Evolutionary conservation across 306 rosid genomes (phyloP), one percentile per base, ranked within the genome.

Genomic region (Mucuna pruriens): DNA sequence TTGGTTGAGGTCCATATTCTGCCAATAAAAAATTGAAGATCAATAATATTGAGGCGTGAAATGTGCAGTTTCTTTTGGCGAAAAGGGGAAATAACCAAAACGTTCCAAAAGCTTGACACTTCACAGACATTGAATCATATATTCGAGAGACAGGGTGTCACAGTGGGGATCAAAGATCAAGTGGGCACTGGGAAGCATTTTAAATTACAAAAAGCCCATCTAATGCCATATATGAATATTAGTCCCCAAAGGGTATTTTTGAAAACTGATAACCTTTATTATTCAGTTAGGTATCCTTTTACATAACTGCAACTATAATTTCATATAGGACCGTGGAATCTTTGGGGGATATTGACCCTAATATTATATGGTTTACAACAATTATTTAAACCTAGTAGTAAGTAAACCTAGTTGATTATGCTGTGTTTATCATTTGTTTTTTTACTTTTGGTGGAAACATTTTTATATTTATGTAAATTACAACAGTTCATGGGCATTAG

Each of bases 81-180:
- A 55, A 89, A 86, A 86, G 88, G 84, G 76, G 62, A 84, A 77
- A 87, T 89, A 84, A 55, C 84, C 83, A 80, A 79, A 84, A 44
- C 39, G 29, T 72, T 49, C 76, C 38, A 67, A 74, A 74, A 64
- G 54, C 12, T 73, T 17, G 74, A 85, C 79, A 74, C 89, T 79
- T 29, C 7, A 60, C 46, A 45, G 31, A 67, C 72, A 65, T 49
- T 42, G 65, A 78, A 69, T 79, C 80, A 75, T 52, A 72, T 9
- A 71, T 72, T 60, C 25, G 62, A 77, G 62, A 77, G 81, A 80
- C 85, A 74, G 81, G 48, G 72, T 77, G 84, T 71, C 77, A 73
- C 38, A 68, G 88, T 82, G 91, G 92, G 92, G 91, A 85, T 86
- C 94, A 90, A 85, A 64, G 94, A 83, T 85, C 92, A 87, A 86